These are phyloP conservation scores for Mycena capillaripes DNA, from an alignment of 768 basidiomycete genomes.

Conservation along the genomic window DNA sequence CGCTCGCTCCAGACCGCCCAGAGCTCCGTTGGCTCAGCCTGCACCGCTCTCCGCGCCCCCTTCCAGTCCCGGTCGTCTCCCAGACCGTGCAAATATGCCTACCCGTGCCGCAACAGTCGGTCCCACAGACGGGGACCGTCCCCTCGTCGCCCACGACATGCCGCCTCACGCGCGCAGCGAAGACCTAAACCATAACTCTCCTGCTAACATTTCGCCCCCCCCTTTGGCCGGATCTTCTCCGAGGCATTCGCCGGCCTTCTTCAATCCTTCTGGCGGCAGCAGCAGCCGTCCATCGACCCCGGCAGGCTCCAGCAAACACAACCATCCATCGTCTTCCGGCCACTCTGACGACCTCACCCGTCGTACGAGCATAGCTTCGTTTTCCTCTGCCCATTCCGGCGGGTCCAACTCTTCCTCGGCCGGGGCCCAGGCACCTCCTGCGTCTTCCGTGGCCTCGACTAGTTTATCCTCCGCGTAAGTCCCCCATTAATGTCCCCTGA, in stretches of 20 bases:
- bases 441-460: slow-evolving; percentile 67
- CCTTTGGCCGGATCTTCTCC: slow-evolving; percentile 33
- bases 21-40: slow-evolving; percentile 4
- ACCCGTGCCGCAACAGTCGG: slow-evolving; percentile 24
- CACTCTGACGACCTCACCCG: slow-evolving; percentile 64
- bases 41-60: slow-evolving; percentile 17
- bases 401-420: slow-evolving; percentile 59
- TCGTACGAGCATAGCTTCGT: slow-evolving; percentile 61
- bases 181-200: slow-evolving; percentile 74
- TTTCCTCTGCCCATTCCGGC: slow-evolving; percentile 69
- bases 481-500: slow-evolving; percentile 23
- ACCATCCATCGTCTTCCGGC: slow-evolving; percentile 67
- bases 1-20: background rate
- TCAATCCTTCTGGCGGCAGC: slow-evolving; percentile 45
- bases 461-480: slow-evolving; percentile 61
- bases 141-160: slow-evolving; percentile 22
- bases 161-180: slow-evolving; percentile 74
- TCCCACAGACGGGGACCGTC: slow-evolving; percentile 1
- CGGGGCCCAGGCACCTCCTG: slow-evolving; percentile 63
- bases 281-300: slow-evolving; percentile 73
- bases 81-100: slow-evolving; percentile 26
- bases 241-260: slow-evolving; percentile 43
- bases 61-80: slow-evolving; percentile 21
- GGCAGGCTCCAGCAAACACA: slow-evolving; percentile 60
- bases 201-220: slow-evolving; percentile 43